Percentiles rank a stretch among this genome's conserved stretches.
Evolutionary conservation across 352 stramenopile species (phyloP).

Genomic region (Hyaloperonospora arabidopsidis): DNA sequence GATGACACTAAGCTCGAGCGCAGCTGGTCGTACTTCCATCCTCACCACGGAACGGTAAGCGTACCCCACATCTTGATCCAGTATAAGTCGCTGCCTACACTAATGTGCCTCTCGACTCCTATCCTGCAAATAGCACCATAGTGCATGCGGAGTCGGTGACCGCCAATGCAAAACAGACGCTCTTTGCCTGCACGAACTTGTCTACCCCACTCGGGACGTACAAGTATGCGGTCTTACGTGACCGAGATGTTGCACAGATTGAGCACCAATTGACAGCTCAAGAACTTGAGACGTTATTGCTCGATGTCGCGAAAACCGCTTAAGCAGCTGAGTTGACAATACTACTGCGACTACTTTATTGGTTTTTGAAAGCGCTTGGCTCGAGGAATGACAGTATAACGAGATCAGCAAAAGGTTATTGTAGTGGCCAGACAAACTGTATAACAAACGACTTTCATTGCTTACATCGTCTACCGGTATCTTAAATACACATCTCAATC

Average conservation of each 20-base stretch:
- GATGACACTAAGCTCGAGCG: conserved; percentile 21
- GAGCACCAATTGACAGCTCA: conserved; percentile 26
- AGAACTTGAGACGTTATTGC: conserved; percentile 24
- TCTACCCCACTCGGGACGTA: conserved; percentile 61
- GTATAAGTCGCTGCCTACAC: not conserved
- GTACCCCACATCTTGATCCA: not conserved
- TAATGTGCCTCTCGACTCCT: not conserved
- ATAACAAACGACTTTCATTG: no score
- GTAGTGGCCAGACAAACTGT: no score
- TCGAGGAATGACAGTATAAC: not conserved
- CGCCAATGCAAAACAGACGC: conserved; percentile 54
- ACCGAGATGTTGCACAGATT: conserved; percentile 44
- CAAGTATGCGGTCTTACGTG: conserved; percentile 46
- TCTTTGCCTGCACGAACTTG: conserved; percentile 52
- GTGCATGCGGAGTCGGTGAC: conserved; percentile 34
- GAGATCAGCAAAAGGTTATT: not conserved
- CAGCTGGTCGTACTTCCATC: conserved; percentile 26
- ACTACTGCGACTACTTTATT: no score
- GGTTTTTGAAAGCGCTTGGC: not conserved
- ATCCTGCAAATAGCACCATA: conserved; percentile 30
- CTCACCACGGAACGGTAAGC: conserved; percentile 45
- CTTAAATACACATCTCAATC: no score
- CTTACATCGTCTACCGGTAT: no score
- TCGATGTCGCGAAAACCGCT: conserved; percentile 3
- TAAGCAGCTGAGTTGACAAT: not conserved